A percentile compares a stretch with the other conserved stretches of the same genome.
phyloP scores from a whole-genome alignment of 768 basidiomycete species.

The Tremella fuciformis region DNA sequence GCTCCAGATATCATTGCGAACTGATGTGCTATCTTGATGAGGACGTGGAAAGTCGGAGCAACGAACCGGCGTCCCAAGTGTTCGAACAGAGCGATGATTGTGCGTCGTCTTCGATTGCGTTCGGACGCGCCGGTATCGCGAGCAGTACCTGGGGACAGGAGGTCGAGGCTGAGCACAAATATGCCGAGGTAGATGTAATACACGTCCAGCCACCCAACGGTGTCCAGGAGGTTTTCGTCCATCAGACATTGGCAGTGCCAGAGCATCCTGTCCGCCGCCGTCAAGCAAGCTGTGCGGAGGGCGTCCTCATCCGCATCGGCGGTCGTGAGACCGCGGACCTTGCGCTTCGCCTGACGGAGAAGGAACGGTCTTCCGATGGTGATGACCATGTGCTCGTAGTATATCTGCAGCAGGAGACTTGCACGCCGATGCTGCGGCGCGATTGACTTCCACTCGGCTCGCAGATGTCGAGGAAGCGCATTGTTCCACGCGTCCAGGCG shows the following conservation, averaged over 20 bases:
- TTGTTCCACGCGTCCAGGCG: background rate
- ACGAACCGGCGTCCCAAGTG: too few relatives aligned
- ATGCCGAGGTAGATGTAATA: slow-evolving; percentile 5
- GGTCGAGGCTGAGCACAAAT: slow-evolving; percentile 5
- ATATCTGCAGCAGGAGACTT: background rate
- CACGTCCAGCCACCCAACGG: slow-evolving; percentile 2
- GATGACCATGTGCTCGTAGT: slow-evolving; percentile 4
- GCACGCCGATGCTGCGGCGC: background rate
- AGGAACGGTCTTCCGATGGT: background rate
- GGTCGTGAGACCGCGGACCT: background rate
- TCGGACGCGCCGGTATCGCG: too few relatives aligned
- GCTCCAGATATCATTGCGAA: too few relatives aligned
- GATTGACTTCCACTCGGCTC: background rate
- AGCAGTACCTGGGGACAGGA: background rate
- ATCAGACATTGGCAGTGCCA: background rate
- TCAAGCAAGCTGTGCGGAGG: background rate
- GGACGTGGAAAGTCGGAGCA: too few relatives aligned
- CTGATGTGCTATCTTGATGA: too few relatives aligned
- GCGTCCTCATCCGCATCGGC: background rate
- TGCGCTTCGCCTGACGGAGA: background rate
- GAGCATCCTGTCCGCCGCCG: slow-evolving; percentile 5
- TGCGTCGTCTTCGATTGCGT: too few relatives aligned
- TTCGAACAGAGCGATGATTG: too few relatives aligned
- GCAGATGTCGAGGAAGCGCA: background rate
- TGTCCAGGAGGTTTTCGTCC: slow-evolving; percentile 2